phyloP scores from a whole-genome alignment of 2,329 filamentous ascomycete genomes.

The Paracoccidioides brasiliensis region DNA sequence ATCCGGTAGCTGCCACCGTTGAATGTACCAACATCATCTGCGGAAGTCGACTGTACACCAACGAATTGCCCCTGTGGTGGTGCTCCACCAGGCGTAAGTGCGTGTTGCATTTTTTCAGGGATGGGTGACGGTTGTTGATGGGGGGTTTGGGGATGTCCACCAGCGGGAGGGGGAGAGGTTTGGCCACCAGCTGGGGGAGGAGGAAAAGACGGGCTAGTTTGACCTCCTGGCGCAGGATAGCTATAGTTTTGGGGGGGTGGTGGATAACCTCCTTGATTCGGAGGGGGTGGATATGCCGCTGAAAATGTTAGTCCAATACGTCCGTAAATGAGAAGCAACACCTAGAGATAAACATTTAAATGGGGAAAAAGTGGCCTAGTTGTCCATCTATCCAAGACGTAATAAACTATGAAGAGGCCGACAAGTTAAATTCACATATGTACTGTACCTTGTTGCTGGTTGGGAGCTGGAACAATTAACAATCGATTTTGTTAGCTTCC shows the following conservation, averaged over 20 bases:
- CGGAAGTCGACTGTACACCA: slow-evolving; percentile 48
- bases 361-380: no score
- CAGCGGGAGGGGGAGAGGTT: slow-evolving; percentile 10
- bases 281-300: slow-evolving; percentile 8
- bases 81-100: slow-evolving; percentile 29
- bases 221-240: slow-evolving; percentile 2
- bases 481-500: not conserved
- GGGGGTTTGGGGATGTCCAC: slow-evolving; percentile 7
- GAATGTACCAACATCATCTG: slow-evolving; percentile 89
- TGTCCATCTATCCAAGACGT: no score
- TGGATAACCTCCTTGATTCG: slow-evolving; percentile 12
- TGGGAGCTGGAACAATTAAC: not conserved
- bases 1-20: slow-evolving; percentile 92
- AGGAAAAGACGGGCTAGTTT: slow-evolving; percentile 2
- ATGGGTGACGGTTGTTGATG: slow-evolving; percentile 13
- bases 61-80: slow-evolving; percentile 45
- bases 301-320: not conserved
- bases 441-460: slow-evolving; percentile 6
- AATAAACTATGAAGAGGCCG: no score
- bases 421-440: not conserved
- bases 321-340: not conserved
- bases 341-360: not conserved
- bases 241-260: slow-evolving; percentile 15
- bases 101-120: slow-evolving; percentile 8
- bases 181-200: slow-evolving; percentile 4